Percentiles rank a stretch among this genome's conserved stretches.
Conservation (phyloP, 495 filamentous ascomycete species). For the Clohesyomyces aquaticus region DNA sequence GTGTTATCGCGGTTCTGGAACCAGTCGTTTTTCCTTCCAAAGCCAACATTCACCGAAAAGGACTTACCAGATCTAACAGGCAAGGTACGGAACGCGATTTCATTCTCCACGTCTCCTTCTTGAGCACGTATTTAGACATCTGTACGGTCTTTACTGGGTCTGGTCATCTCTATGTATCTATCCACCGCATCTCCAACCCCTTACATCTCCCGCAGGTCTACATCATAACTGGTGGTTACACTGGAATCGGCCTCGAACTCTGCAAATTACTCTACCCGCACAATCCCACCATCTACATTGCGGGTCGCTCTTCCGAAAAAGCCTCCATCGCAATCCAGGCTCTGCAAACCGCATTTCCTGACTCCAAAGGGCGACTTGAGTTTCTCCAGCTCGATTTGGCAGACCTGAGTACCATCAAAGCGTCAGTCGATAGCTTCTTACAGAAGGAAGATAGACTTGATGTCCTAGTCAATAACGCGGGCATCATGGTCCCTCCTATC, state of each 20-base stretch:
- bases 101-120: too few species aligned
- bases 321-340: conserved; percentile 47
- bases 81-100: conserved; percentile 21
- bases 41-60: conserved; percentile 26
- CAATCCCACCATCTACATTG: conserved; percentile 51
- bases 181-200: not conserved
- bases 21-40: conserved; percentile 21
- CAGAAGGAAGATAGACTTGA: conserved; percentile 51
- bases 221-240: conserved; percentile 41
- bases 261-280: conserved; percentile 49
- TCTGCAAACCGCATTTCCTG: conserved; percentile 34
- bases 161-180: too few species aligned
- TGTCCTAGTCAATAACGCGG: conserved; percentile 57
- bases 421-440: conserved; percentile 50
- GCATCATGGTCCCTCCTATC: conserved; percentile 50
- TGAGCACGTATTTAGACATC: too few species aligned
- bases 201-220: conserved; percentile 14
- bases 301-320: conserved; percentile 45
- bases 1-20: conserved; percentile 3
- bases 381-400: conserved; percentile 52
- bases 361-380: conserved; percentile 46
- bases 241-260: conserved; percentile 49
- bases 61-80: conserved; percentile 22
- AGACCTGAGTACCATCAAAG: conserved; percentile 54
- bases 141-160: too few species aligned